Conservation (phyloP, 179 eudicot genomes). For the Camellia oleifera region DNA sequence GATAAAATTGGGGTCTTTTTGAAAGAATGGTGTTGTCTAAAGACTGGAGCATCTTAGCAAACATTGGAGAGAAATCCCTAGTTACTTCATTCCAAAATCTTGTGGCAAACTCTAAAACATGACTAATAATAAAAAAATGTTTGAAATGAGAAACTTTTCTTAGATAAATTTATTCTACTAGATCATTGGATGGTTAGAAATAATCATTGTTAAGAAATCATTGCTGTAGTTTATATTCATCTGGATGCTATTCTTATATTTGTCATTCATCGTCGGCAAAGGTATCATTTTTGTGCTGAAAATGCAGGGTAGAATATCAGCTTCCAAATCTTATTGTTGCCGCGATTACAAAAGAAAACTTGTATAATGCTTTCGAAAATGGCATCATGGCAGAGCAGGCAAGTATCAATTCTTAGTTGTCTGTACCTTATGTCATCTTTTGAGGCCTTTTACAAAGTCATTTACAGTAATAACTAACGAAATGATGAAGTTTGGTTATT, state of each 20-base stretch:
- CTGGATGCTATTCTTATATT: background rate
- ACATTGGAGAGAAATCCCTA: background rate
- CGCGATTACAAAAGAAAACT: conserved; percentile 82
- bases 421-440: background rate
- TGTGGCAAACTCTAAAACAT: background rate
- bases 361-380: conserved; percentile 82
- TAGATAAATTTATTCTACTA: background rate
- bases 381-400: conserved; percentile 94
- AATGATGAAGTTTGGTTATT: background rate
- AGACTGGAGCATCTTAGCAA: background rate
- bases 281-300: conserved; percentile 9
- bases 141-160: background rate
- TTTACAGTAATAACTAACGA: background rate
- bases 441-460: background rate
- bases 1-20: background rate
- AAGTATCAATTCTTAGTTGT: conserved; percentile 25
- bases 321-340: conserved; percentile 94
- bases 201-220: background rate
- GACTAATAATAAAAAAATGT: background rate
- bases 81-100: background rate
- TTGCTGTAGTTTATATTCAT: background rate
- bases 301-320: conserved; percentile 85
- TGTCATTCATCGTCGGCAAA: background rate
- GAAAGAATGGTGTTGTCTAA: background rate
- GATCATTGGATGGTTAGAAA: background rate